phyloP scores from a whole-genome alignment of 345 rosid species.

The Sapria himalayana region DNA sequence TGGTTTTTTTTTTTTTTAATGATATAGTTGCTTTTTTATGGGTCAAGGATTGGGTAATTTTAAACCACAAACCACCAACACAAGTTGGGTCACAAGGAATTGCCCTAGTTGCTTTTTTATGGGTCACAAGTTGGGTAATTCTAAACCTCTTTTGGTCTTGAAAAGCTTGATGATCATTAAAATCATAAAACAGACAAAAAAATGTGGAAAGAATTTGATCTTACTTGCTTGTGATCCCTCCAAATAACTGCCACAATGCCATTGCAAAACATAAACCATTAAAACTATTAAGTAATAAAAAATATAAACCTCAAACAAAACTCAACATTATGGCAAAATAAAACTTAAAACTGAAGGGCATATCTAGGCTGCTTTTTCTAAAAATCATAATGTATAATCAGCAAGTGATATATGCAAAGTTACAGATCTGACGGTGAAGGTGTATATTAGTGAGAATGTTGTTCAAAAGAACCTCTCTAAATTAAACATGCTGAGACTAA shows the following conservation, averaged over 20 bases:
- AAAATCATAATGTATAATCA: background rate
- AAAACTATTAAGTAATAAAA: background rate
- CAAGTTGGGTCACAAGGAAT: too few species aligned
- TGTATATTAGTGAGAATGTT: too few species aligned
- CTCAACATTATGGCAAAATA: background rate
- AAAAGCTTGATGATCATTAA: background rate
- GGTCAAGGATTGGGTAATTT: too few species aligned
- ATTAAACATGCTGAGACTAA: too few species aligned
- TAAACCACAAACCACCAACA: too few species aligned
- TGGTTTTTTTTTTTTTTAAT: too few species aligned
- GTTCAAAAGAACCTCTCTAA: too few species aligned
- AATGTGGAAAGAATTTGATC: constrained; percentile 11
- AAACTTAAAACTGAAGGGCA: background rate
- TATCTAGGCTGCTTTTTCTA: background rate
- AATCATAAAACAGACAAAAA: background rate
- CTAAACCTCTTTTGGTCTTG: too few species aligned
- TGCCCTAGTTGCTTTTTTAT: too few species aligned
- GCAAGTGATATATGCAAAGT: background rate
- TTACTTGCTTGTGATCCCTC: constrained; percentile 43
- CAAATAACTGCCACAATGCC: constrained; percentile 38
- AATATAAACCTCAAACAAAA: background rate
- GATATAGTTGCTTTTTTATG: too few species aligned
- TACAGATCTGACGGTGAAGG: too few species aligned
- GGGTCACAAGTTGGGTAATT: too few species aligned
- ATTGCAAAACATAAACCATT: constrained; percentile 14